These are phyloP conservation scores for Usnea hakonensis DNA, from an alignment of 495 filamentous ascomycete genomes.

Conservation along the genomic window DNA sequence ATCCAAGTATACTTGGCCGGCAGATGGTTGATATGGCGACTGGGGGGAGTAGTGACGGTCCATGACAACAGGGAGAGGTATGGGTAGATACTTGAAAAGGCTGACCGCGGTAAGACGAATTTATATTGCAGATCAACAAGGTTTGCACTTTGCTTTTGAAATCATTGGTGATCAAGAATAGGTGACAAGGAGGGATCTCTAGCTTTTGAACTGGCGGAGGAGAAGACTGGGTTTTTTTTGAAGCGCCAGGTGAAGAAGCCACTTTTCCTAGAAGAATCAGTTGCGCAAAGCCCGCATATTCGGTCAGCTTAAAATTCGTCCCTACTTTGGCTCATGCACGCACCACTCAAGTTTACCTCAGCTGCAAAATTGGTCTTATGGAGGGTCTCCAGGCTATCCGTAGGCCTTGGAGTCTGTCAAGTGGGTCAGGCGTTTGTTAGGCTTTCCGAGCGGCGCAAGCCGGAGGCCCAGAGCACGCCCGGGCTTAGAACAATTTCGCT, in stretches of 20 bases:
- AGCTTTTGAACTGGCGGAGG: not conserved
- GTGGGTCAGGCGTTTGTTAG: not conserved
- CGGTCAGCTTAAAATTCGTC: not conserved
- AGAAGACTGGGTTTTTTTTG: not conserved
- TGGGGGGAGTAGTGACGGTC: not conserved
- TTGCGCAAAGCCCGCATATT: conserved; percentile 1
- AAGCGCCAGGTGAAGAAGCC: not conserved
- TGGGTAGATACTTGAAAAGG: not conserved
- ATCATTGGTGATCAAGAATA: not conserved
- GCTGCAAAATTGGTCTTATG: not conserved
- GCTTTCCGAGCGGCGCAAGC: not conserved
- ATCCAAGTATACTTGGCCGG: not conserved
- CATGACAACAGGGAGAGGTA: not conserved
- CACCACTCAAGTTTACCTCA: not conserved
- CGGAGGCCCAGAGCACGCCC: not conserved
- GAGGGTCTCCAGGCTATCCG: not conserved
- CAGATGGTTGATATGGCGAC: not conserved
- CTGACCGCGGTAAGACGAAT: not conserved
- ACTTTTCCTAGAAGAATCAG: not conserved
- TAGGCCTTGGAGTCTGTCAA: not conserved
- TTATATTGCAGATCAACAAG: not conserved
- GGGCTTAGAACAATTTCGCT: not conserved
- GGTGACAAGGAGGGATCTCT: not conserved
- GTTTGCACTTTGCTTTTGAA: not conserved
- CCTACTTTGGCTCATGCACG: not conserved